phyloP scores from a whole-genome alignment of 179 eudicot species.

The Vitellaria paradoxa region DNA sequence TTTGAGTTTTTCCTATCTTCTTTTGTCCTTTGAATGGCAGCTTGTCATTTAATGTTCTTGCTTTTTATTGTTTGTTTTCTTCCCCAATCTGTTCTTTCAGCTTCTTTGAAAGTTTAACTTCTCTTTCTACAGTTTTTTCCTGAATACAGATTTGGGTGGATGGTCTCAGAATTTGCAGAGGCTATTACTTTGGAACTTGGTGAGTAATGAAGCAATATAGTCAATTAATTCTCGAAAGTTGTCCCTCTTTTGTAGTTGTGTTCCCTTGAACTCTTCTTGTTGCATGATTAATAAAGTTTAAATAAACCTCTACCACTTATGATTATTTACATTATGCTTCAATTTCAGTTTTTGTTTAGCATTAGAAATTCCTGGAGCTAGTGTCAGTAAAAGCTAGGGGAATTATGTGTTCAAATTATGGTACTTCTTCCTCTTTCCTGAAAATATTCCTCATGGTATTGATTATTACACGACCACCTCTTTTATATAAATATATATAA shows the following conservation, averaged over 20 bases:
- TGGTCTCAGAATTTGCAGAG: conserved; percentile 72
- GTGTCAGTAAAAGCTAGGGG: neutral
- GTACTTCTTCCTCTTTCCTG: neutral
- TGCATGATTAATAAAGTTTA: neutral
- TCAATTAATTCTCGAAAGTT: neutral
- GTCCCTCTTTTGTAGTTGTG: neutral
- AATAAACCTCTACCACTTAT: neutral
- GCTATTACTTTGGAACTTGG: conserved; percentile 77
- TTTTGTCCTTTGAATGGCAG: neutral
- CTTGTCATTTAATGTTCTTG: conserved; percentile 1
- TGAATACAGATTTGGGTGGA: conserved; percentile 86
- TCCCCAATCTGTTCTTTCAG: neutral
- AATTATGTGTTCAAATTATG: neutral
- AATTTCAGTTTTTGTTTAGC: neutral
- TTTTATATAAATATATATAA: neutral
- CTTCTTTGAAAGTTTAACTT: neutral
- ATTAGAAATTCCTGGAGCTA: neutral
- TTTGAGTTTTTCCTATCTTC: neutral
- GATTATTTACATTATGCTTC: neutral
- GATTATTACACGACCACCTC: neutral
- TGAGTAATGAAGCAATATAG: conserved; percentile 31
- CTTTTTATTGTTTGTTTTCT: conserved; percentile 11
- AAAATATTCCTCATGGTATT: neutral
- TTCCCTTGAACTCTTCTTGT: neutral
- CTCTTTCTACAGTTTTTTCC: conserved; percentile 70